Percentiles rank a stretch among this genome's conserved stretches.
phyloP scores from a whole-genome alignment of 2,329 filamentous ascomycete genomes.

The Chaetomium strumarium region DNA sequence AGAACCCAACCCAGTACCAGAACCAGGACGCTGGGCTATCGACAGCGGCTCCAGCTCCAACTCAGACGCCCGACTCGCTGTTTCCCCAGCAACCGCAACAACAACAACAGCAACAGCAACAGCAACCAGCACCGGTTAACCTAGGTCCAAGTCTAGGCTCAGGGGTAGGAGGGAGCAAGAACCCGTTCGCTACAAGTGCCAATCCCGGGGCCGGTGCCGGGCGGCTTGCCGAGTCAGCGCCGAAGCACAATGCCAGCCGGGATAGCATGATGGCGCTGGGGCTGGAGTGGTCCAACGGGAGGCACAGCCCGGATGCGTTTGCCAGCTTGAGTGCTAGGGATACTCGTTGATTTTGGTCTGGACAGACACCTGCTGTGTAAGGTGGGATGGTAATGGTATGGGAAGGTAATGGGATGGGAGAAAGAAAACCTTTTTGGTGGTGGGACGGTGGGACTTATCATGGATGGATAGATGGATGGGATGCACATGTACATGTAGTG shows the following conservation, averaged over 20 bases:
- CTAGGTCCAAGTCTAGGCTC: neutral
- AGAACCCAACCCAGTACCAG: conserved; percentile 12
- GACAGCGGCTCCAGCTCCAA: neutral
- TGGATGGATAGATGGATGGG: no score
- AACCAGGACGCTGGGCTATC: neutral
- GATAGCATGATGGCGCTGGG: conserved; percentile 67
- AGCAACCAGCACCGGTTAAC: conserved; percentile 23
- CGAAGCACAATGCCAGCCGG: conserved; percentile 50
- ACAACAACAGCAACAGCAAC: conserved; percentile 23
- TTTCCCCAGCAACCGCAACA: conserved; percentile 13
- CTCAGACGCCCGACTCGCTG: conserved; percentile 13
- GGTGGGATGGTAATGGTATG: neutral
- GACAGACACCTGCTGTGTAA: neutral
- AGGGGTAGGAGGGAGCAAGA: conserved; percentile 40
- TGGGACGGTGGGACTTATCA: neutral
- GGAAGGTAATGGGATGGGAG: neutral
- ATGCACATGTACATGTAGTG: no score
- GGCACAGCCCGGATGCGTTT: conserved; percentile 77
- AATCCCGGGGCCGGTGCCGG: conserved; percentile 23
- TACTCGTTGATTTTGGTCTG: conserved; percentile 30
- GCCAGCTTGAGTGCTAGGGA: conserved; percentile 64
- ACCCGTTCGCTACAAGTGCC: conserved; percentile 47
- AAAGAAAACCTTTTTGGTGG: neutral
- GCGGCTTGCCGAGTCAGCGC: conserved; percentile 15
- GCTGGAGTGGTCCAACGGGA: conserved; percentile 60